These are phyloP conservation scores for Hondaea fermentalgiana DNA, from an alignment of 108 stramenopile genomes.

Conservation along the genomic window DNA sequence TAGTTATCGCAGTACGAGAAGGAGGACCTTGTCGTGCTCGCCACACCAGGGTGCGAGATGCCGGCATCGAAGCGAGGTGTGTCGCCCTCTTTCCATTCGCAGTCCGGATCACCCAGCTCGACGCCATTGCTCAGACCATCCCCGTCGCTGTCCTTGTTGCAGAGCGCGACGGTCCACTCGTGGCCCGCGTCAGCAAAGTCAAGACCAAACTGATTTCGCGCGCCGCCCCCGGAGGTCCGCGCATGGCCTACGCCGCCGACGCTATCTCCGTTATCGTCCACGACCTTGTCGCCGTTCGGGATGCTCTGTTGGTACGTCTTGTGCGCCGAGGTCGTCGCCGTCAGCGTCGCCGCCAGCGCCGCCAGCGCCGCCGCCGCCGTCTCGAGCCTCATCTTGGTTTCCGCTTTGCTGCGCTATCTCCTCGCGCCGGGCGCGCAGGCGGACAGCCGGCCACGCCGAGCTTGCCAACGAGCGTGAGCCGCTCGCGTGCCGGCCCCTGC, in stretches of 20 bases:
- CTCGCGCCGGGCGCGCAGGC: no score
- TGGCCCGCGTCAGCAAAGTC: neutral
- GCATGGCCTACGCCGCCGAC: neutral
- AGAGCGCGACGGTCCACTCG: neutral
- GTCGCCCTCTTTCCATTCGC: neutral
- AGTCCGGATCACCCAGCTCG: neutral
- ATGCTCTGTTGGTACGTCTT: neutral
- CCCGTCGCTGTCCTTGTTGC: constrained; percentile 18
- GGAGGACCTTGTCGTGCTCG: neutral
- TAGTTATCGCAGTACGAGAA: neutral
- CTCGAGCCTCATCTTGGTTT: no score
- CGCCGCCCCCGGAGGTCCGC: neutral
- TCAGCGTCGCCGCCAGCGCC: no score
- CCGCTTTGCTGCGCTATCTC: no score
- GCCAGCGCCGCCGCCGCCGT: no score
- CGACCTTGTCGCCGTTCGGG: neutral
- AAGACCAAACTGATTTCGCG: neutral
- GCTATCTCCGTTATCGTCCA: neutral
- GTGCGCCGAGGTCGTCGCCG: neutral
- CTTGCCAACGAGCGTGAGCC: no score
- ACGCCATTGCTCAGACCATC: neutral
- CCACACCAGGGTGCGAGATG: neutral
- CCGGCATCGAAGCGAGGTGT: neutral
- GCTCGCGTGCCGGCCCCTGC: no score
- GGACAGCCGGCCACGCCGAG: no score